Evolutionary conservation across 345 rosid species (phyloP).

Genomic region (Geranium brycei): DNA sequence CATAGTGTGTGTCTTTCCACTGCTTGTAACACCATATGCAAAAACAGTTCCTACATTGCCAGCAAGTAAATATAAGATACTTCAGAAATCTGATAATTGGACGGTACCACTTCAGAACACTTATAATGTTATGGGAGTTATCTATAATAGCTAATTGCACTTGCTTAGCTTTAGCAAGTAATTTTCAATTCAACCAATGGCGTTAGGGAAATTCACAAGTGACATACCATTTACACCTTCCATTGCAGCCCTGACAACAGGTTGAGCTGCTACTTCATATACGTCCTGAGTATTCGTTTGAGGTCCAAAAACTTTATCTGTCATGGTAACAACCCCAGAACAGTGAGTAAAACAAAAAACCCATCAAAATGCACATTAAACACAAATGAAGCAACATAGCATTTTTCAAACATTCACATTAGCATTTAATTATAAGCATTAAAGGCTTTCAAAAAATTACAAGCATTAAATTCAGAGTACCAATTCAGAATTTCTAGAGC

Average conservation of each 20-base stretch:
- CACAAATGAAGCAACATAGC: background rate
- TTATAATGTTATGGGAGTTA: no score
- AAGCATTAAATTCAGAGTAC: background rate
- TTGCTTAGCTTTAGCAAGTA: background rate
- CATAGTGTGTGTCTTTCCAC: constrained; percentile 99
- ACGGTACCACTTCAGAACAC: background rate
- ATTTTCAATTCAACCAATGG: background rate
- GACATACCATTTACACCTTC: constrained; percentile 91
- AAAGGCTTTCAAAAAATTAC: background rate
- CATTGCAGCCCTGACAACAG: constrained; percentile 96
- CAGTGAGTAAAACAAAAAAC: background rate
- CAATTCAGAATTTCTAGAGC: background rate
- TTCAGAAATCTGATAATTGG: background rate
- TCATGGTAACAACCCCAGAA: constrained; percentile 8
- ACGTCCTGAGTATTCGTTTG: constrained; percentile 67
- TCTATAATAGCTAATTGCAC: background rate
- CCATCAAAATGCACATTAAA: background rate
- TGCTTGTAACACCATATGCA: constrained; percentile 98
- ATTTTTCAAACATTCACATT: background rate
- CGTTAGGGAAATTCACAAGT: background rate
- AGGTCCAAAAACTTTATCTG: constrained; percentile 88
- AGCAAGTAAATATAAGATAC: background rate
- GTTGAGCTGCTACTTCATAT: constrained; percentile 89
- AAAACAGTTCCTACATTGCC: constrained; percentile 79
- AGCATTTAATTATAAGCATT: background rate